Percentiles rank a stretch among this genome's conserved stretches.
Conservation (phyloP, 352 stramenopile genomes). For the Phytophthora idaei region DNA sequence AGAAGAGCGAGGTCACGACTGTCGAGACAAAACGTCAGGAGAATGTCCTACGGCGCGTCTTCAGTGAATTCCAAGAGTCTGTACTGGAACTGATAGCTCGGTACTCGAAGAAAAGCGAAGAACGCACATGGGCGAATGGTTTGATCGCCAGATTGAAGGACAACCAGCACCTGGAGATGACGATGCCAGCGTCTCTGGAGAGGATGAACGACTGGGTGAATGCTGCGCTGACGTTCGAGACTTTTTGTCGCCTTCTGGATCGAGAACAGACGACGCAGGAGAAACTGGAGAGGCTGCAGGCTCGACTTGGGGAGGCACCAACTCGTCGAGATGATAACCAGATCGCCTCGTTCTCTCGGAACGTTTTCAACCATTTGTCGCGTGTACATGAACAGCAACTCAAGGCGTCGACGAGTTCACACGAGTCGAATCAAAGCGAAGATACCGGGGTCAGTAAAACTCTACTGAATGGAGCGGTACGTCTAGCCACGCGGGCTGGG, state of each 20-base stretch:
- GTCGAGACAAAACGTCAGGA: slow-evolving; percentile 31
- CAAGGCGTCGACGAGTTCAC: neutral
- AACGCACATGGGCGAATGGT: slow-evolving; percentile 38
- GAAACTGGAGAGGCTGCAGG: slow-evolving; percentile 37
- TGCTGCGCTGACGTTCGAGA: slow-evolving; percentile 30
- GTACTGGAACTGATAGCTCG: slow-evolving; percentile 37
- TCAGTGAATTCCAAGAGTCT: slow-evolving; percentile 34
- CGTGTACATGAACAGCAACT: slow-evolving; percentile 17
- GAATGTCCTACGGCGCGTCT: slow-evolving; percentile 21
- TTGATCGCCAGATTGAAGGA: slow-evolving; percentile 9
- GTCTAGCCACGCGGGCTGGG: slow-evolving; percentile 1
- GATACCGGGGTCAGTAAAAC: slow-evolving; percentile 1
- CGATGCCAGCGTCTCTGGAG: slow-evolving; percentile 26
- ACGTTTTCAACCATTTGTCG: slow-evolving; percentile 15
- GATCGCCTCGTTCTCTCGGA: neutral
- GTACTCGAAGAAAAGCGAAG: slow-evolving; percentile 34
- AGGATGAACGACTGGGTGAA: slow-evolving; percentile 36
- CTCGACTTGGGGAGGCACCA: slow-evolving; percentile 13
- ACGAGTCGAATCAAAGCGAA: slow-evolving; percentile 27
- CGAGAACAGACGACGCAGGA: slow-evolving; percentile 33
- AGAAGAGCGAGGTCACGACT: slow-evolving; percentile 27
- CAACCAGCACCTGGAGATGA: slow-evolving; percentile 1
- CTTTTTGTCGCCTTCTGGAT: slow-evolving; percentile 36
- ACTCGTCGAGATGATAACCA: slow-evolving; percentile 12
- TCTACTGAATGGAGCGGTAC: slow-evolving; percentile 20